These are phyloP conservation scores for Wickerhamiella galacta DNA, from an alignment of 805 yeast genomes.

Conservation along the genomic window DNA sequence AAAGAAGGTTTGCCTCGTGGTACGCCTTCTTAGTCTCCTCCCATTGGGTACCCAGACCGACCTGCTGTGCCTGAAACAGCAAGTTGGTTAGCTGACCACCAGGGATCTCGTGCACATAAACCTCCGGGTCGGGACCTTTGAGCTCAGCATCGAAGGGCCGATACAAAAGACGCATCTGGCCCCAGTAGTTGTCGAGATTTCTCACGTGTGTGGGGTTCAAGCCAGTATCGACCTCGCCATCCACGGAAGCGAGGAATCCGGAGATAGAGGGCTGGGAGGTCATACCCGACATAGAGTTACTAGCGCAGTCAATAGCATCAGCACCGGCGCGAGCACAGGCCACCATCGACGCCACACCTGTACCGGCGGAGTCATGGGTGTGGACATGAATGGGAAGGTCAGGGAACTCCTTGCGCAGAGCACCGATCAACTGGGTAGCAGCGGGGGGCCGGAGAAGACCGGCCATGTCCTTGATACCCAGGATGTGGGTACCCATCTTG, in stretches of 20 bases:
- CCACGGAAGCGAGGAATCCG: conserved; percentile 83
- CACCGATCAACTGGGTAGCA: conserved; percentile 62
- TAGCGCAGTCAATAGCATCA: conserved; percentile 93
- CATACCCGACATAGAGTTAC: conserved; percentile 95
- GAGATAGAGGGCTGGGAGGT: conserved; percentile 95
- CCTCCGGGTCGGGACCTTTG: conserved; percentile 99
- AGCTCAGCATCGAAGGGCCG: conserved; percentile 96
- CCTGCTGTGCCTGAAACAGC: conserved; percentile 97
- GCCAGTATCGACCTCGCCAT: conserved; percentile 68
- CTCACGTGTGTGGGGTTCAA: conserved; percentile 51
- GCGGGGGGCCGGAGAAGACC: conserved; percentile 96
- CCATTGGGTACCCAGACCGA: conserved; percentile 96
- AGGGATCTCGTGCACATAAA: conserved; percentile 94
- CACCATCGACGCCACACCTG: conserved; percentile 94
- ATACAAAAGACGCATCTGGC: conserved; percentile 91
- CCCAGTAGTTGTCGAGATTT: conserved; percentile 91
- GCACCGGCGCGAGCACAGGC: conserved; percentile 95
- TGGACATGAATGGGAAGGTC: conserved; percentile 95
- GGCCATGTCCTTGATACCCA: conserved; percentile 99
- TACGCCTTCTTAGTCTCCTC: conserved; percentile 87
- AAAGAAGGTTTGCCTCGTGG: conserved; percentile 71
- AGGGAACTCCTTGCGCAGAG: conserved; percentile 76
- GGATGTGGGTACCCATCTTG: conserved; percentile 84
- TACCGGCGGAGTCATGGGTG: conserved; percentile 99
- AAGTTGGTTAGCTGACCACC: conserved; percentile 98